Evolutionary conservation across 768 basidiomycete genomes (phyloP).

Genomic region (Trametes meyenii): DNA sequence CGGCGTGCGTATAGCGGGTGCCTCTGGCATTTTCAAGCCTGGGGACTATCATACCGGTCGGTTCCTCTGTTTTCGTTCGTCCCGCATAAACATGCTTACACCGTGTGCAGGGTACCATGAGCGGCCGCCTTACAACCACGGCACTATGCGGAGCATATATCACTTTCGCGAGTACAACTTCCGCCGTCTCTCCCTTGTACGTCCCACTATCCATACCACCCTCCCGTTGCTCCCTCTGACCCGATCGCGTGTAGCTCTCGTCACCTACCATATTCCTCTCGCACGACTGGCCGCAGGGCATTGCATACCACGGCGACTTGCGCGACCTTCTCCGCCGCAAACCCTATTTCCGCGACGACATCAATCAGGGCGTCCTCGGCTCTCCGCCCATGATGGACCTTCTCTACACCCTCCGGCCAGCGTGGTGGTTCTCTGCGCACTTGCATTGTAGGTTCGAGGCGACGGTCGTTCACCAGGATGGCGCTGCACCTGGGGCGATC

Average conservation of each 20-base stretch:
- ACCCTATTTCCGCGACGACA: slow-evolving; percentile 74
- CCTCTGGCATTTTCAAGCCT: slow-evolving; percentile 88
- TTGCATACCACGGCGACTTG: slow-evolving; percentile 81
- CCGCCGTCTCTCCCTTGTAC: slow-evolving; percentile 72
- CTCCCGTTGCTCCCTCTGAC: not conserved
- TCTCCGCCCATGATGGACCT: slow-evolving; percentile 86
- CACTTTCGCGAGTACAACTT: slow-evolving; percentile 89
- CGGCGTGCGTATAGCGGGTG: slow-evolving; percentile 85
- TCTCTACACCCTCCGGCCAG: slow-evolving; percentile 68
- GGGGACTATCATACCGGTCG: slow-evolving; percentile 73
- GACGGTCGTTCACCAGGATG: slow-evolving; percentile 46
- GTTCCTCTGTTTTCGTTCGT: not conserved
- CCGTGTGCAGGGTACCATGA: slow-evolving; percentile 70
- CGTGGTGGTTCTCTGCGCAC: slow-evolving; percentile 94
- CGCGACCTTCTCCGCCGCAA: slow-evolving; percentile 69
- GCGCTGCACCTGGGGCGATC: not conserved
- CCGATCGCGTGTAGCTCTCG: slow-evolving; percentile 48
- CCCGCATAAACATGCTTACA: not conserved
- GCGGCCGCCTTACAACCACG: slow-evolving; percentile 74
- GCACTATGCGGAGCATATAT: slow-evolving; percentile 80
- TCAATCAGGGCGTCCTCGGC: slow-evolving; percentile 69
- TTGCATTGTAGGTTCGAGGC: slow-evolving; percentile 89
- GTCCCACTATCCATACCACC: slow-evolving; percentile 22
- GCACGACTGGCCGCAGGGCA: slow-evolving; percentile 93
- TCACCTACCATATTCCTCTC: slow-evolving; percentile 82